Conservation (phyloP, 352 stramenopile genomes). For the Globisporangium rhizosaccharum region DNA sequence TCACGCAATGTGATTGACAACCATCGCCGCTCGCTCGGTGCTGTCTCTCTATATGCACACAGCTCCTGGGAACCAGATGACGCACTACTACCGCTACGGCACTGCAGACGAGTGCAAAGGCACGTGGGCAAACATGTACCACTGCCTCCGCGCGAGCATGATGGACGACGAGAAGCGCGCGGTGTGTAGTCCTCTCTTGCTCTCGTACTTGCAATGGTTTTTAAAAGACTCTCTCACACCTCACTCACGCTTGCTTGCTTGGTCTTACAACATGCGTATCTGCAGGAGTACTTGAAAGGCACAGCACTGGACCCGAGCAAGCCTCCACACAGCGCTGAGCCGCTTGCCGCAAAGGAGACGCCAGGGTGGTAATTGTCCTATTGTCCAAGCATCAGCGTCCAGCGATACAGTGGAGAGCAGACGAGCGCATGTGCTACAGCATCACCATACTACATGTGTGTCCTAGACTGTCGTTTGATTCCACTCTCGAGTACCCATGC, state of each 20-base stretch:
- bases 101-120: constrained; percentile 73
- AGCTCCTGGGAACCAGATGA: constrained; percentile 80
- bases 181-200: constrained; percentile 17
- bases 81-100: constrained; percentile 73
- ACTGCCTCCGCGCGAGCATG: constrained; percentile 71
- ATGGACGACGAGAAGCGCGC: constrained; percentile 72
- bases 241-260: neutral
- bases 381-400: neutral
- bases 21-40: neutral
- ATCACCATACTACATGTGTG: neutral
- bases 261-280: neutral
- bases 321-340: constrained; percentile 42
- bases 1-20: neutral
- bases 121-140: constrained; percentile 77
- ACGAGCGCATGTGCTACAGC: too few relatives aligned
- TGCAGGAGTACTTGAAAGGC: constrained; percentile 56
- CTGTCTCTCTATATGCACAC: neutral
- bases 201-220: neutral
- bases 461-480: too few relatives aligned
- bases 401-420: neutral
- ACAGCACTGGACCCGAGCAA: constrained; percentile 59
- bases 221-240: neutral
- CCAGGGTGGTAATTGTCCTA: constrained; percentile 49
- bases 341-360: constrained; percentile 63
- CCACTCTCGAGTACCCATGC: too few relatives aligned